Percentiles rank a stretch among this genome's conserved stretches.
Evolutionary conservation across 139 green algal species (phyloP).

Genomic region (Coccomyxa sp.): DNA sequence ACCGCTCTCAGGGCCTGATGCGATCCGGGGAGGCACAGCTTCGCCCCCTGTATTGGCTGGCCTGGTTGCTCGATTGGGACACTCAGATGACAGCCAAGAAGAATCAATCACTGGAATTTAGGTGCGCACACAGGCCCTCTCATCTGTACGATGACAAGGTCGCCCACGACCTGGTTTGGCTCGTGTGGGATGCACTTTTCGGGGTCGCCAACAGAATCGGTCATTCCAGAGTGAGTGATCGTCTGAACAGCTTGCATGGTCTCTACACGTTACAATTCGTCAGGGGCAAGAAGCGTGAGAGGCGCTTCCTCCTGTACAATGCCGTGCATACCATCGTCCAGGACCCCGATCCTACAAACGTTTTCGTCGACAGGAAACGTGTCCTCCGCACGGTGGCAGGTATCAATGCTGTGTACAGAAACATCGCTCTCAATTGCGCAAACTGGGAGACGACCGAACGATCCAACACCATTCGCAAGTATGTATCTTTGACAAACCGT

Average conservation of each 20-base stretch:
- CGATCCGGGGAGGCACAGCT: not conserved
- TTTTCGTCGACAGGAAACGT: not conserved
- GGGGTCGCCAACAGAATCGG: not conserved
- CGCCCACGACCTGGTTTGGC: not conserved
- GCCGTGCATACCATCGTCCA: not conserved
- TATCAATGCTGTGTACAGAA: constrained; percentile 1
- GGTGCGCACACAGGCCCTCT: not conserved
- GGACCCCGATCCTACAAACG: not conserved
- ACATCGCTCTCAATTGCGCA: not conserved
- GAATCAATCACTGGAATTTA: not conserved
- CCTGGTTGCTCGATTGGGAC: not conserved
- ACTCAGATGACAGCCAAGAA: constrained; percentile 1
- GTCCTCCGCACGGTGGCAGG: not conserved
- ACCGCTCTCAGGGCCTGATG: not conserved
- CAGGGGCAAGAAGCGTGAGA: not conserved
- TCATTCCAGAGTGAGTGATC: not conserved
- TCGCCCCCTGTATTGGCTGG: not conserved
- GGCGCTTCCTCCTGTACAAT: not conserved
- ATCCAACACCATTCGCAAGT: not conserved
- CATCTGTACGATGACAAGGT: not conserved
- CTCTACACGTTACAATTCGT: not conserved
- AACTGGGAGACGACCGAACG: not conserved
- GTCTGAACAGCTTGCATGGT: not conserved
- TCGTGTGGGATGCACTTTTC: not conserved
- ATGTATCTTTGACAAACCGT: not conserved